Base-by-base conservation (phyloP, 148 eudicot genomes). In the Camellia granthamiana region DNA sequence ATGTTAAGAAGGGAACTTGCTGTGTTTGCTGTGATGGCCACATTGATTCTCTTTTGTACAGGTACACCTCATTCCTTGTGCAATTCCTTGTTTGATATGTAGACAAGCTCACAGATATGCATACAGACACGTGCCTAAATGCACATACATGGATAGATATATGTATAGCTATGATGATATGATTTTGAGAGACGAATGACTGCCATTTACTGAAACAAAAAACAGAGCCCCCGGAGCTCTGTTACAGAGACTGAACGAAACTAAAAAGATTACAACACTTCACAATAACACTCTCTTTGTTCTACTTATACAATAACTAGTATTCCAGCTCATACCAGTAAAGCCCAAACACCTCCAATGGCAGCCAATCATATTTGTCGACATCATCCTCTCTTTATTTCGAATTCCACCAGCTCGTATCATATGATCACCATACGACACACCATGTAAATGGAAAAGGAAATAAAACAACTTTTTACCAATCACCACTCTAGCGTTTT, bases 11-110 rank as follows among this genome's bases (percentile, higher is more conserved):
- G 84, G 97, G 99, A 78, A 94, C 95, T 51, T 96, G 99, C 77
- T 96, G 99, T 79, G 93, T 96, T 67, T 96, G 99, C 83, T 94
- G 95, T 80, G 99, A 96, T 82, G 91, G 80, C 88, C 95, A 94
- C 8, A 94, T 96, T 77, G 99, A 96, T 85, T 91, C 97, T 75
- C 83, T 96, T n/a, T 81, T 96, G 93, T 96, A 96, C 89, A 92
- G 99, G 99, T 96, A 89, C 58, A 15, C 74, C 62, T 63, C 38
- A 78, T 76, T 68, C 46, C 81, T 67, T 68, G 3, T 70, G 46
- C 69, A 38, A n/a, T 41, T 30, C 38, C 38, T 30, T 41, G 41
- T 62, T 69, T 16, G 15, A 38, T 71, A 21, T 12, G 19, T 41
- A 49, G 42, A 23, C 47, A 43, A 9, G 9, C 46, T 7, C 2